Evolutionary conservation across 495 filamentous ascomycete species (phyloP).

Genomic region (Aspergillus sparsus): DNA sequence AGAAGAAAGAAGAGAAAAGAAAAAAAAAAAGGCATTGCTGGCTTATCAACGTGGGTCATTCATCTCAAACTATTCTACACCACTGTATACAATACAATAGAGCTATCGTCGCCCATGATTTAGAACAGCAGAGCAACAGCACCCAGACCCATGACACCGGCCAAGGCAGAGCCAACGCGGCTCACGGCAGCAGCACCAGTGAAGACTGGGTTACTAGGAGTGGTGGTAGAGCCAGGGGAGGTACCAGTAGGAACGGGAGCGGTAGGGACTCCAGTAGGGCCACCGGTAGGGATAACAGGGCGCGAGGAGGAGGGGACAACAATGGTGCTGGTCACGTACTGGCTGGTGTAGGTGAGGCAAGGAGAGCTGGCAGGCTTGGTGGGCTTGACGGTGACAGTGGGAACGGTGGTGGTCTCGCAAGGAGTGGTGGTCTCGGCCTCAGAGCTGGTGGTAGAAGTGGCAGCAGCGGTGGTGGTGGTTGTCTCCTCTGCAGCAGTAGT

Average conservation of each 20-base stretch:
- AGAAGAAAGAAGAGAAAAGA: no score
- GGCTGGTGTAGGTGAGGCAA: constrained; percentile 3
- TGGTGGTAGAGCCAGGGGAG: constrained; percentile 5
- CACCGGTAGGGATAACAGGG: constrained; percentile 10
- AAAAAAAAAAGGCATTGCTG: no score
- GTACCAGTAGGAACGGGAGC: constrained; percentile 16
- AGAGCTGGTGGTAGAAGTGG: constrained; percentile 16
- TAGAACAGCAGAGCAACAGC: constrained; percentile 20
- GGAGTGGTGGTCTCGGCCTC: constrained; percentile 14
- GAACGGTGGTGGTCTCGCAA: constrained; percentile 8
- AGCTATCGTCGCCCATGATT: not conserved
- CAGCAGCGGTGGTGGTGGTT: not conserved
- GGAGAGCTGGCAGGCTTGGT: constrained; percentile 5
- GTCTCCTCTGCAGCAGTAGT: constrained; percentile 6
- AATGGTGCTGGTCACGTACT: constrained; percentile 6
- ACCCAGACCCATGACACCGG: constrained; percentile 31
- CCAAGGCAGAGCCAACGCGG: constrained; percentile 26
- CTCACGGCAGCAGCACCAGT: constrained; percentile 38
- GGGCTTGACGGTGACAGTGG: constrained; percentile 10
- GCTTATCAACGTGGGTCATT: no score
- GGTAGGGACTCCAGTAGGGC: constrained; percentile 12
- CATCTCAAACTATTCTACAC: no score
- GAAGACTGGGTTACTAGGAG: constrained; percentile 22
- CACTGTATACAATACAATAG: no score
- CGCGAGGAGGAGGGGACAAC: not conserved